Evolutionary conservation across 306 rosid genomes (phyloP).

Genomic region (Arachis hypogaea): DNA sequence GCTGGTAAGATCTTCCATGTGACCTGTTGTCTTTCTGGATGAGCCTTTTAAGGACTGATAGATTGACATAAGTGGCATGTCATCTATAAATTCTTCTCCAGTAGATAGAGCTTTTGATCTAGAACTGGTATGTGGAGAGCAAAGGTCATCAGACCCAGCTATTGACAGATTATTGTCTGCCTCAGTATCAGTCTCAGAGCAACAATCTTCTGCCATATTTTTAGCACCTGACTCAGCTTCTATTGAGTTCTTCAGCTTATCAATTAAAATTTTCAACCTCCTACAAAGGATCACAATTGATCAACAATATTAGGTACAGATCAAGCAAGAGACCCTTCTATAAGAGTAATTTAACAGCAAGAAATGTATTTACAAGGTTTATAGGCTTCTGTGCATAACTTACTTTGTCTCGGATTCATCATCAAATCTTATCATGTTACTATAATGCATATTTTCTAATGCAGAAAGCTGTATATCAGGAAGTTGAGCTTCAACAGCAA

Average conservation of each 20-base stretch:
- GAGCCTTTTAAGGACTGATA: slow-evolving; percentile 51
- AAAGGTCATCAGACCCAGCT: slow-evolving; percentile 46
- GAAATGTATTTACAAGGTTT: slow-evolving; percentile 20
- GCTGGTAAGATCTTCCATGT: slow-evolving; percentile 38
- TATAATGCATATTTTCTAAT: slow-evolving; percentile 92
- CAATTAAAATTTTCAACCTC: slow-evolving; percentile 72
- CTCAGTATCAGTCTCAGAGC: slow-evolving; percentile 88
- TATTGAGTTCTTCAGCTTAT: slow-evolving; percentile 55
- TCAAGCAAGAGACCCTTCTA: slow-evolving; percentile 25
- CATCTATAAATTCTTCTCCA: slow-evolving; percentile 59
- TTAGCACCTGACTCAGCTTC: slow-evolving; percentile 48
- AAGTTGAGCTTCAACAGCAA: slow-evolving; percentile 73
- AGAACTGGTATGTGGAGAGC: slow-evolving; percentile 46
- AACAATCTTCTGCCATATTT: slow-evolving; percentile 52
- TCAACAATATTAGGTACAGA: slow-evolving; percentile 25
- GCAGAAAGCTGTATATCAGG: slow-evolving; percentile 74
- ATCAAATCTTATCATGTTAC: slow-evolving; percentile 85
- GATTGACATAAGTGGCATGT: slow-evolving; percentile 55
- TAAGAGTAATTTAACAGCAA: slow-evolving; percentile 29
- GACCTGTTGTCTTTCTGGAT: slow-evolving; percentile 46
- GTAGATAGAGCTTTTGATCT: slow-evolving; percentile 43
- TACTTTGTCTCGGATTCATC: slow-evolving; percentile 83
- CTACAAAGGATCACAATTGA: slow-evolving; percentile 49
- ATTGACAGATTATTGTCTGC: slow-evolving; percentile 53
- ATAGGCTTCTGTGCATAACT: slow-evolving; percentile 35